These are phyloP conservation scores for Lasiosphaeriaceae sp. DNA, from an alignment of 495 filamentous ascomycete genomes.

Conservation along the genomic window DNA sequence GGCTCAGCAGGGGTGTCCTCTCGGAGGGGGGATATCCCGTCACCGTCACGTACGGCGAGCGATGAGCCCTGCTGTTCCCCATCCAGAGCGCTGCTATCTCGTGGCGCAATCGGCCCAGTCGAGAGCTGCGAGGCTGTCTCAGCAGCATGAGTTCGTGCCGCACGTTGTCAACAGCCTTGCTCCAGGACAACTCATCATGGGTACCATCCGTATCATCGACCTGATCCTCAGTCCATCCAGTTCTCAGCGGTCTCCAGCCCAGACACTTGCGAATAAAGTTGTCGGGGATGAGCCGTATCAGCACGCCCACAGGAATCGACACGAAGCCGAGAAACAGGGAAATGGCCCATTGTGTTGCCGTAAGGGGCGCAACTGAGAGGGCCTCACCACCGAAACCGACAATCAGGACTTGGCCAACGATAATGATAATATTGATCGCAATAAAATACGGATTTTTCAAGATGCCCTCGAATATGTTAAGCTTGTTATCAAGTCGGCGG, in stretches of 20 bases:
- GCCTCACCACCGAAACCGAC: conserved; percentile 64
- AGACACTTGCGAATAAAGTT: not conserved
- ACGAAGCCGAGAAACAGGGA: conserved; percentile 62
- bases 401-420: conserved; percentile 75
- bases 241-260: conserved; percentile 16
- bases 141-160: conserved; percentile 9
- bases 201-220: not conserved
- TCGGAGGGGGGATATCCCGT: not conserved
- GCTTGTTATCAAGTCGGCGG: conserved; percentile 76
- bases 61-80: not conserved
- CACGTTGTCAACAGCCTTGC: conserved; percentile 7
- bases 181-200: conserved; percentile 1
- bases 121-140: conserved; percentile 14
- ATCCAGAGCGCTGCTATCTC: not conserved
- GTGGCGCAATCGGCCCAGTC: conserved; percentile 5
- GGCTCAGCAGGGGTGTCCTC: not conserved
- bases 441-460: conserved; percentile 73
- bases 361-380: conserved; percentile 54
- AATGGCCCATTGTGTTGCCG: conserved; percentile 62
- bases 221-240: conserved; percentile 2
- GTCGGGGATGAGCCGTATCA: conserved; percentile 58
- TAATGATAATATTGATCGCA: conserved; percentile 70
- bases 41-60: not conserved
- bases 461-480: conserved; percentile 83
- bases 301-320: conserved; percentile 62